phyloP scores from a whole-genome alignment of 768 basidiomycete species.

The Phallus indusiatus region DNA sequence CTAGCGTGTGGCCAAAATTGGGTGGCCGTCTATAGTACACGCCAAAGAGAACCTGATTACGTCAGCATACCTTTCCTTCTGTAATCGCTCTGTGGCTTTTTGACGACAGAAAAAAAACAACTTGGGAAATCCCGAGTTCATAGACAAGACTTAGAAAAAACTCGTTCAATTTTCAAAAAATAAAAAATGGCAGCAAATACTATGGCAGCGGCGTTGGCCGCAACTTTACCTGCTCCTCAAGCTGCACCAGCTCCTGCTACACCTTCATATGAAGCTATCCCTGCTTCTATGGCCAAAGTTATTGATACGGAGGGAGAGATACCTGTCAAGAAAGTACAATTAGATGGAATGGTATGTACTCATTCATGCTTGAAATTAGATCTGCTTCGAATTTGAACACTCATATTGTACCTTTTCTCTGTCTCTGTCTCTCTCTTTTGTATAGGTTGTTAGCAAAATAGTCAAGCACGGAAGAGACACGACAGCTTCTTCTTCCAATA shows the following conservation, averaged over 20 bases:
- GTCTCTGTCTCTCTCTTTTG: too few species aligned
- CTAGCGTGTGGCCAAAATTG: too few species aligned
- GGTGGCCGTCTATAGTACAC: background rate
- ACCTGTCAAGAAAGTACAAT: constrained; percentile 65
- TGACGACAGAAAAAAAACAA: too few species aligned
- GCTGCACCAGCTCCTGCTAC: constrained; percentile 51
- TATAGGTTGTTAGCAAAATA: constrained; percentile 84
- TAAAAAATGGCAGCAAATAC: constrained; percentile 43
- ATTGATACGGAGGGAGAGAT: constrained; percentile 92
- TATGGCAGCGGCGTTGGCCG: constrained; percentile 90
- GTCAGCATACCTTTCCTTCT: background rate
- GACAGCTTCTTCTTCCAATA: constrained; percentile 26
- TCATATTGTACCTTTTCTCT: background rate
- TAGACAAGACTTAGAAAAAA: background rate
- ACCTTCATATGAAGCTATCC: constrained; percentile 77
- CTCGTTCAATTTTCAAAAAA: background rate
- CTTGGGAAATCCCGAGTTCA: too few species aligned
- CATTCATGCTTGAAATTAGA: background rate
- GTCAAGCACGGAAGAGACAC: constrained; percentile 85
- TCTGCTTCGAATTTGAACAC: constrained; percentile 4
- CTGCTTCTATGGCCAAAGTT: constrained; percentile 84
- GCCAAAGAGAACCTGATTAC: background rate
- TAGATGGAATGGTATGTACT: constrained; percentile 73
- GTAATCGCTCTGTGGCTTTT: too few species aligned
- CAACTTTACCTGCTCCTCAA: constrained; percentile 58